Conservation (phyloP, 192 early-diverging fungal genomes). For the Mortierella claussenii region DNA sequence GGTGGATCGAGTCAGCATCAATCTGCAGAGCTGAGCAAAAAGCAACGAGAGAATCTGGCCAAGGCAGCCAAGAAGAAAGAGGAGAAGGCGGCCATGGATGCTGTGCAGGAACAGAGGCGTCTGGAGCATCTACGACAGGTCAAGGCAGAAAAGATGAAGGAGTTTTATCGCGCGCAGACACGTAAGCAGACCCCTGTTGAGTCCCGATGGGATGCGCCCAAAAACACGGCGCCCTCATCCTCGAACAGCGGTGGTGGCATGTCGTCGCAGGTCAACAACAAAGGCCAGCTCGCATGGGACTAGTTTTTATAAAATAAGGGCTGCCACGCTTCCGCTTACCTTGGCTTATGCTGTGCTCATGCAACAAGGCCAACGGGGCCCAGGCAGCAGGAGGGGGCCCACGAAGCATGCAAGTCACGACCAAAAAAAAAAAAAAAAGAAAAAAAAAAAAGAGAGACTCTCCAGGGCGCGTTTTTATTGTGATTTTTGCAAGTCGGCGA, state of each 20-base stretch:
- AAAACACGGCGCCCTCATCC: constrained; percentile 24
- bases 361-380: too few relatives aligned
- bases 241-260: too few relatives aligned
- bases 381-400: too few relatives aligned
- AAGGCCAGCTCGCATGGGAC: constrained; percentile 60
- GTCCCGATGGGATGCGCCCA: constrained; percentile 50
- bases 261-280: constrained; percentile 41
- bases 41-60: constrained; percentile 69
- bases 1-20: constrained; percentile 15
- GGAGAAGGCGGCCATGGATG: constrained; percentile 57
- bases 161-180: constrained; percentile 55
- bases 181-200: constrained; percentile 47
- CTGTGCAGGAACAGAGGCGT: constrained; percentile 65
- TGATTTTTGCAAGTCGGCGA: too few relatives aligned
- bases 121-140: constrained; percentile 66
- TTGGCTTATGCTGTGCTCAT: too few relatives aligned
- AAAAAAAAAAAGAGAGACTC: background rate
- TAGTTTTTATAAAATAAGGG: too few relatives aligned
- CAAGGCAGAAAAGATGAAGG: constrained; percentile 53
- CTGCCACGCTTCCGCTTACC: too few relatives aligned
- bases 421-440: background rate
- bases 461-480: background rate
- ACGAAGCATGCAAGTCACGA: background rate
- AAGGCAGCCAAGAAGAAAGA: constrained; percentile 67
- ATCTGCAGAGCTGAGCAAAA: constrained; percentile 63